A percentile compares a stretch with the other conserved stretches of the same genome.
phyloP scores from a whole-genome alignment of 169 alveolate genomes.

The Cystoisospora suis region DNA sequence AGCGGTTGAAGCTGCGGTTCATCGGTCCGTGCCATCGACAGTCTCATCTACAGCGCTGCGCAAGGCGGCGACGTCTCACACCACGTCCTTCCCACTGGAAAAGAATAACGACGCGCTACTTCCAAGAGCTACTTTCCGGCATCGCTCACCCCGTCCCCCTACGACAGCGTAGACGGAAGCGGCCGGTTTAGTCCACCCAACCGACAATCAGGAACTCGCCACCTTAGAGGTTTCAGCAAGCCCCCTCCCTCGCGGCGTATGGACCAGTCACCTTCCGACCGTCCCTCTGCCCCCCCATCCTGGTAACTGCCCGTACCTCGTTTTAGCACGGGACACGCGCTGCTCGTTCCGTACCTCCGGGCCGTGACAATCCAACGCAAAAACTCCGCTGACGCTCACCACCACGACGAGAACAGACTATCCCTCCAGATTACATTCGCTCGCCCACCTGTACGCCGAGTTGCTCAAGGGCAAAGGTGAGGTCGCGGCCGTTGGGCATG shows the following conservation, averaged over 20 bases:
- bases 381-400: too few relatives aligned
- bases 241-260: constrained; percentile 23
- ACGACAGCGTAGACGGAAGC: too few relatives aligned
- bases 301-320: neutral
- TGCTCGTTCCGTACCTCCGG: neutral
- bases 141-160: too few relatives aligned
- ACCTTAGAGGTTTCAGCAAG: constrained; percentile 15
- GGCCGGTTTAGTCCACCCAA: too few relatives aligned
- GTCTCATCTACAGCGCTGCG: too few relatives aligned
- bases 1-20: too few relatives aligned
- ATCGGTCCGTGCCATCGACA: too few relatives aligned
- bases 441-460: constrained; percentile 38
- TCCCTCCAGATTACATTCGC: neutral
- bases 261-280: neutral
- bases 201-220: neutral
- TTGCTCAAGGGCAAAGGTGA: neutral
- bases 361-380: too few relatives aligned
- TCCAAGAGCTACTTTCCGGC: too few relatives aligned
- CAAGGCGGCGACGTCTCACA: too few relatives aligned
- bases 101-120: too few relatives aligned
- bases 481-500: constrained; percentile 36
- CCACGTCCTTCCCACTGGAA: too few relatives aligned
- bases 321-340: neutral
- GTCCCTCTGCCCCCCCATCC: neutral
- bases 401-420: neutral